Base-by-base conservation (phyloP, 106 monocot genomes). In the Acorus gramineus region DNA sequence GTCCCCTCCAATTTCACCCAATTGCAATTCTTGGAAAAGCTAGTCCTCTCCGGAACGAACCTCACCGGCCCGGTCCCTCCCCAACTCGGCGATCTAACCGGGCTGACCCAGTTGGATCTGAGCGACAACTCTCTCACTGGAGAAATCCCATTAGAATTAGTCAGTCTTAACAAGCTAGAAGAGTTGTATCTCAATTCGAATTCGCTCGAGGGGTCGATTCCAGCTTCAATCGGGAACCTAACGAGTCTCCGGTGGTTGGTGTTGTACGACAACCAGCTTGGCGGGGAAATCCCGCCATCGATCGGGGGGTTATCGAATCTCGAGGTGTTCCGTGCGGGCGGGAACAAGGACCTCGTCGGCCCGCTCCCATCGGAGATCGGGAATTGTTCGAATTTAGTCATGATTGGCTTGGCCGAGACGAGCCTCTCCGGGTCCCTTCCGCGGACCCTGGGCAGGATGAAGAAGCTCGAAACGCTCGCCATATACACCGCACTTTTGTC, bases 361-460 rank as follows among this genome's bases (percentile, higher is more conserved):
- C 47, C 75, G 2, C n/a, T 94, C 55, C 94, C 94, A 6, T 28
- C 59, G 8, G 82, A 90, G 66, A 94, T 94, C 3, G 86, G 94
- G 6, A 84, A 94, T 46, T 94, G 94, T 70, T 57, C 62, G 3
- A 75, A 59, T 5, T 63, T 94, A 3, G 49, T 56, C 5, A 80
- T 86, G 79, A 56, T 94, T 3, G 94, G 94, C 0, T 69, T 94
- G 6, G 89, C 94, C 1, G 94, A 94, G 79, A 94, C 94, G 9
- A 71, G 84, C 66, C 69, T 94, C 60, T 78, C 94, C 6, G 89
- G 89, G 5, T 49, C 66, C 3, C 75, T 89, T 44, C 89, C 89
- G 8, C 59, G 64, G 7, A 72, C 55, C 14, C 56, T 94, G 2
- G 86, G 94, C 8, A 56, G 49, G 56, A 70, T 94, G 14, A 74